These are phyloP conservation scores for Crotalaria pallida DNA, from an alignment of 306 rosid genomes.

Conservation along the genomic window DNA sequence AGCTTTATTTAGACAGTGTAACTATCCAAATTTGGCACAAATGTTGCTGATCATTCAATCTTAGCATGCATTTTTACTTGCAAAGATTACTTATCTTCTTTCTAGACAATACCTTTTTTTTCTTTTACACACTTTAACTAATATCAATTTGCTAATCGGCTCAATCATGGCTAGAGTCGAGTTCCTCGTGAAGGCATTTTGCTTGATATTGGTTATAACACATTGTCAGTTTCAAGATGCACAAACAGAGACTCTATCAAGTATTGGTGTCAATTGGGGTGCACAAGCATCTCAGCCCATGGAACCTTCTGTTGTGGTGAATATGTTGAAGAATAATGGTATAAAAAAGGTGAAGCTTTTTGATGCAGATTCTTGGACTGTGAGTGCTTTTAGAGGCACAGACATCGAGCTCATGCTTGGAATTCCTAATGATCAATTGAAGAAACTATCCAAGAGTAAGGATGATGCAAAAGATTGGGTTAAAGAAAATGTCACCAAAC, in stretches of 20 bases:
- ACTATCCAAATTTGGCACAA: neutral
- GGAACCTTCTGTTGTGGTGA: conserved; percentile 42
- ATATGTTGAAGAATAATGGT: conserved; percentile 57
- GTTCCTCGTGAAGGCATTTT: conserved; percentile 19
- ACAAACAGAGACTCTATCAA: neutral
- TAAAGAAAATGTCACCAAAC: conserved; percentile 44
- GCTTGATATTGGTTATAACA: conserved; percentile 8
- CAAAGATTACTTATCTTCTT: neutral
- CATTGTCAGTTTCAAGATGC: conserved; percentile 11
- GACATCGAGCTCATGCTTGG: conserved; percentile 65
- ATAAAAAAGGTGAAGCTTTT: conserved; percentile 66
- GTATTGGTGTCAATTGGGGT: conserved; percentile 82
- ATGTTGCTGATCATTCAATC: neutral
- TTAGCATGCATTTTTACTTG: neutral
- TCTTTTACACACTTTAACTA: conserved; percentile 11
- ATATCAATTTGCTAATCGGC: neutral
- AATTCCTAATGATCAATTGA: conserved; percentile 63
- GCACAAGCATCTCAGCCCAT: conserved; percentile 48
- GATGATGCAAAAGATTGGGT: conserved; percentile 54
- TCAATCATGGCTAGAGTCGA: conserved; percentile 23
- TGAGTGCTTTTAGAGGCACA: conserved; percentile 52
- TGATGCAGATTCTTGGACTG: conserved; percentile 56
- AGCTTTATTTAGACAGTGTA: conserved; percentile 18
- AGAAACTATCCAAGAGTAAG: conserved; percentile 19
- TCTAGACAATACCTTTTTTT: neutral